Evolutionary conservation across 441 rosid genomes (phyloP), one percentile per base, ranked within the genome.

Genomic region (Arabidopsis hybrid): DNA sequence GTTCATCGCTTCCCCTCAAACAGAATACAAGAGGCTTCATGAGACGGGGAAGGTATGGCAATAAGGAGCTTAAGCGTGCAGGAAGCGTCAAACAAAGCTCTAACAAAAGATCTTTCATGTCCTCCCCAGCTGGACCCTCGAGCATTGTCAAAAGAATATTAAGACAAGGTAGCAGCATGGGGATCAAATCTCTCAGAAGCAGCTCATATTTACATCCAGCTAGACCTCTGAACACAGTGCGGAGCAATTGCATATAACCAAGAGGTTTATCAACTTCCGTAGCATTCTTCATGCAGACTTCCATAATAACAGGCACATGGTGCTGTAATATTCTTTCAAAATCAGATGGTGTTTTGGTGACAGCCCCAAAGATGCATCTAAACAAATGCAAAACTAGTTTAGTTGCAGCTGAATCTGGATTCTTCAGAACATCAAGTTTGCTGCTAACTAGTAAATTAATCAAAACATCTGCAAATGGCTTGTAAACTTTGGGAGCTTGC

Each of bases 111-210:
- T 92, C 98, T 83, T 85, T 86, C 95, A 89, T 92, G 66, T 96
- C 99, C 81, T 96, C 98, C 66, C 93, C 99, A 72, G 93, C 88
- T 67, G 99, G 99, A 80, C 99, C 96, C 82, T 94, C 99, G 38
- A 94, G 94, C 99, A 96, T 94, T 60, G 96, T 86, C 80, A 92
- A 75, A 42, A 96, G 85, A 90, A 96, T 87, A 85, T 92, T 94
- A 77, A 94, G 83, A 85, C 98, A 96, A 60, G 99, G 99, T 72
- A 83, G 96, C 79, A 96, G 68, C 88, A 86, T 80, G 10, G 97
- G 97, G 83, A 93, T 86, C 82, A 96, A 81, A 73, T 96, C 99
- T 58, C 97, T 87, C 61, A 96, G 81, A 60, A 94, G 85, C 51
- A 96, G 88, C 79, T 96, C 98, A 78, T 89, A 87, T 83, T 96